A percentile compares a stretch with the other conserved stretches of the same genome.
These are phyloP conservation scores for Blastobotrys chiropterorum DNA, from an alignment of 805 yeast genomes.

Conservation along the genomic window DNA sequence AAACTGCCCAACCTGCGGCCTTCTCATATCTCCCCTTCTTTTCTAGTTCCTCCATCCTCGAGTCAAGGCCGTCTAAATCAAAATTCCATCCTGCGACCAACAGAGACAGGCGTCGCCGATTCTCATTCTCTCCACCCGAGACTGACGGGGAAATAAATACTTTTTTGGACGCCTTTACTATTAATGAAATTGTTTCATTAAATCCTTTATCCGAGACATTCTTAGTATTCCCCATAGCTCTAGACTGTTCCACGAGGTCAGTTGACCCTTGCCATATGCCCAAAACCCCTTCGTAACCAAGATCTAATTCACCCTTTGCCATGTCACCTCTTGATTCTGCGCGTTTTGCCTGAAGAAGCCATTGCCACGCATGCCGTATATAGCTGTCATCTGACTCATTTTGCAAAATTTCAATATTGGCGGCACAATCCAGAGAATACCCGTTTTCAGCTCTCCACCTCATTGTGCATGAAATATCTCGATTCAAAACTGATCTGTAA, in stretches of 20 bases:
- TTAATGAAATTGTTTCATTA: constrained; percentile 46
- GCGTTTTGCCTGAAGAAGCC: constrained; percentile 71
- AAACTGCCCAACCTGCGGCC: constrained; percentile 98
- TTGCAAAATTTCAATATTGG: constrained; percentile 47
- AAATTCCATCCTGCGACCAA: constrained; percentile 89
- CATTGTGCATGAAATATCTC: constrained; percentile 71
- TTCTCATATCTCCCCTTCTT: constrained; percentile 61
- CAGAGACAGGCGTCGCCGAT: constrained; percentile 72
- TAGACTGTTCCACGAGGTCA: constrained; percentile 18
- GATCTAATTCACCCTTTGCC: constrained; percentile 63
- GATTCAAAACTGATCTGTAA: constrained; percentile 42
- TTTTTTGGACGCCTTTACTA: constrained; percentile 39
- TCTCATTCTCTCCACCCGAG: constrained; percentile 42
- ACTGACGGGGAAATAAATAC: constrained; percentile 24
- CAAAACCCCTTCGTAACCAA: constrained; percentile 81
- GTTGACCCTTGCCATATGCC: constrained; percentile 72
- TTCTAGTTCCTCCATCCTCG: constrained; percentile 52
- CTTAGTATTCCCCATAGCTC: constrained; percentile 9
- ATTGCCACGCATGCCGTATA: constrained; percentile 79
- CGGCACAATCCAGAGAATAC: constrained; percentile 62
- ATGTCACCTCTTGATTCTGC: constrained; percentile 60
- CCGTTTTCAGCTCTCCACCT: constrained; percentile 65
- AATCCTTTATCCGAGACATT: constrained; percentile 38
- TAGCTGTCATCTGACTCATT: constrained; percentile 49
- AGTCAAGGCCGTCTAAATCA: constrained; percentile 67